Percentiles rank a stretch among this genome's conserved stretches.
phyloP scores from a whole-genome alignment of 2,329 filamentous ascomycete species.

The Epicoccum nigrum region DNA sequence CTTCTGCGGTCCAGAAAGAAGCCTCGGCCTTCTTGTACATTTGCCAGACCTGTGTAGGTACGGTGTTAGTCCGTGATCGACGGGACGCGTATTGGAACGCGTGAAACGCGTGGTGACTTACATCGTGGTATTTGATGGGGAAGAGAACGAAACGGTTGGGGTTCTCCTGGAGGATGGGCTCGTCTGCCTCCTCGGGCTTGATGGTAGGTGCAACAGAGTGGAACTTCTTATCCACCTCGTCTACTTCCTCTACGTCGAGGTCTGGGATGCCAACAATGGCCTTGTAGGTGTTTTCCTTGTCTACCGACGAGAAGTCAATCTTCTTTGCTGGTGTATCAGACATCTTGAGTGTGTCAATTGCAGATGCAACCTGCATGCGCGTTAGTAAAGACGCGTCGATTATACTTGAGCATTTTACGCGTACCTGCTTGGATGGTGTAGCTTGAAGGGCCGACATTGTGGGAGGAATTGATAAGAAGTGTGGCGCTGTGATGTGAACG shows the following conservation, averaged over 20 bases:
- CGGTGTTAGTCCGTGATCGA: conserved; percentile 36
- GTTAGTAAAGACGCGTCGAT: conserved; percentile 47
- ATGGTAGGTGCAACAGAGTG: conserved; percentile 56
- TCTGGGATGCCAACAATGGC: conserved; percentile 60
- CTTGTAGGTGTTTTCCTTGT: conserved; percentile 83
- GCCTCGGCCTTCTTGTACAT: conserved; percentile 99
- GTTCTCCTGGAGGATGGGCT: conserved; percentile 95
- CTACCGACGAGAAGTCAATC: conserved; percentile 71
- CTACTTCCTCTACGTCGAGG: conserved; percentile 45
- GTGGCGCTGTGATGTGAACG: conserved; percentile 13
- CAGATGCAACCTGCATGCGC: conserved; percentile 74
- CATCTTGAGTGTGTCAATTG: conserved; percentile 88
- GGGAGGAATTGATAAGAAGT: conserved; percentile 21
- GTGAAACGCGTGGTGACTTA: conserved; percentile 61
- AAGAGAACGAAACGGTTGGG: conserved; percentile 96
- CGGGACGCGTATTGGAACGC: conserved; percentile 67
- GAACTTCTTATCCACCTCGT: conserved; percentile 57
- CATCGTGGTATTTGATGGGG: conserved; percentile 99
- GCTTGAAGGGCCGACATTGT: conserved; percentile 76
- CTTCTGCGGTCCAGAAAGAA: conserved; percentile 99
- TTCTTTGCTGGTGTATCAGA: conserved; percentile 87
- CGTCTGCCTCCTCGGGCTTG: conserved; percentile 73
- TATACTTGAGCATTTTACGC: conserved; percentile 47
- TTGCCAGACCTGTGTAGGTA: conserved; percentile 82
- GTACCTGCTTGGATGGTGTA: conserved; percentile 75